These are phyloP conservation scores for Rubus parviflorus DNA, from an alignment of 306 rosid species.

Conservation along the genomic window DNA sequence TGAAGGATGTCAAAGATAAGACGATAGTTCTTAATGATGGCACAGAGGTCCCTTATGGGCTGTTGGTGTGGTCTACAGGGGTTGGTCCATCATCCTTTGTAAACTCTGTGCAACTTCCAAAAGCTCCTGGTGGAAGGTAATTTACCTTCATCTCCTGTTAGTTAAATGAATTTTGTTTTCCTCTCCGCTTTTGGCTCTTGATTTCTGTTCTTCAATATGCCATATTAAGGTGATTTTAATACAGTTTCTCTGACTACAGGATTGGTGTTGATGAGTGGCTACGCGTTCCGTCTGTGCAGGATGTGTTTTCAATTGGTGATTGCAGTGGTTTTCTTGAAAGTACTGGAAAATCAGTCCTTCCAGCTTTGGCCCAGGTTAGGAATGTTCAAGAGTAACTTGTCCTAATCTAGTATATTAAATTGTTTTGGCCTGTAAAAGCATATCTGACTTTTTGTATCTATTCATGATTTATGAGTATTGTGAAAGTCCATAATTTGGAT, in stretches of 20 bases:
- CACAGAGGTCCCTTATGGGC: conserved; percentile 90
- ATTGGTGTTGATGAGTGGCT: conserved; percentile 95
- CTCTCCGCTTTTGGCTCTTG: not conserved
- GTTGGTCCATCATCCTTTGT: conserved; percentile 89
- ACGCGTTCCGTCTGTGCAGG: conserved; percentile 67
- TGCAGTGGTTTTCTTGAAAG: conserved; percentile 93
- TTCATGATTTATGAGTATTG: not conserved
- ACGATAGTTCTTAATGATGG: conserved; percentile 82
- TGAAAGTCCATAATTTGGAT: not conserved
- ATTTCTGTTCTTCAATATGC: not conserved
- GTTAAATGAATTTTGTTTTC: not conserved
- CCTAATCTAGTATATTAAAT: not conserved
- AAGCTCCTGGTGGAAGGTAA: conserved; percentile 96
- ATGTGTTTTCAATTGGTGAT: conserved; percentile 86
- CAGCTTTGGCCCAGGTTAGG: conserved; percentile 87
- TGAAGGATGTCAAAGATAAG: conserved; percentile 75
- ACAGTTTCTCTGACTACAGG: conserved; percentile 45
- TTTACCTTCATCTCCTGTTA: not conserved
- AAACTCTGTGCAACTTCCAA: conserved; percentile 61
- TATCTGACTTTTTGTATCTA: not conserved
- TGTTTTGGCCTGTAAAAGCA: not conserved
- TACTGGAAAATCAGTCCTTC: conserved; percentile 79
- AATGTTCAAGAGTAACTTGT: not conserved
- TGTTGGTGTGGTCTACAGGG: conserved; percentile 97
- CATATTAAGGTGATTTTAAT: not conserved